Evolutionary conservation across 768 basidiomycete species (phyloP).

Genomic region (Zangia roseola): DNA sequence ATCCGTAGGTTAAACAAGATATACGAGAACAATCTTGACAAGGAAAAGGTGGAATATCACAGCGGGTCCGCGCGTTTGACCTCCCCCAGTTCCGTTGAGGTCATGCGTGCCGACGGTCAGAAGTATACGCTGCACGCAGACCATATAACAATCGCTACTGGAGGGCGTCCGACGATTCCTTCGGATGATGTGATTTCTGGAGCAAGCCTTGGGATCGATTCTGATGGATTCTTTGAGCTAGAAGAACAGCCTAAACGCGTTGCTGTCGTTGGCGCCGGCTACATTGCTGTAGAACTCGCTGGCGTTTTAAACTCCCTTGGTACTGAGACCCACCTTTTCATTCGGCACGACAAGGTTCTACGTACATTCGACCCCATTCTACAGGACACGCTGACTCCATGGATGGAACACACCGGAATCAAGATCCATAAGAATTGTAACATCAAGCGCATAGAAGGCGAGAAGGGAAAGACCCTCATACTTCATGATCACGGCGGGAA

Average conservation of each 20-base stretch:
- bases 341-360: conserved; percentile 85
- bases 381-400: conserved; percentile 79
- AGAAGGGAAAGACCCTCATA: conserved; percentile 67
- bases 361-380: conserved; percentile 89
- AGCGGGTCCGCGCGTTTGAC: conserved; percentile 73
- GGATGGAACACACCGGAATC: conserved; percentile 96
- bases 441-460: conserved; percentile 74
- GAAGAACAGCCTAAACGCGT: conserved; percentile 89
- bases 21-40: conserved; percentile 85
- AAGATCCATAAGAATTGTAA: conserved; percentile 78
- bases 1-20: conserved; percentile 86
- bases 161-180: conserved; percentile 81
- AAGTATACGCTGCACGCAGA: conserved; percentile 76
- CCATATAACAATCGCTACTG: conserved; percentile 80
- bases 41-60: conserved; percentile 87
- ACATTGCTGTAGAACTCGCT: conserved; percentile 96
- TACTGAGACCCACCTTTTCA: conserved; percentile 88
- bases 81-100: conserved; percentile 67
- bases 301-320: conserved; percentile 92
- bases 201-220: conserved; percentile 85
- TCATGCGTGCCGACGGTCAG: conserved; percentile 64
- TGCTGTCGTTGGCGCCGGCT: conserved; percentile 94
- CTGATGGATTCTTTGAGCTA: conserved; percentile 96
- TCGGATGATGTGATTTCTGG: conserved; percentile 81
- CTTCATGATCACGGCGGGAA: conserved; percentile 76